Evolutionary conservation across 1,139 yeast genomes (phyloP).

Genomic region (Meyerozyma carpophila): DNA sequence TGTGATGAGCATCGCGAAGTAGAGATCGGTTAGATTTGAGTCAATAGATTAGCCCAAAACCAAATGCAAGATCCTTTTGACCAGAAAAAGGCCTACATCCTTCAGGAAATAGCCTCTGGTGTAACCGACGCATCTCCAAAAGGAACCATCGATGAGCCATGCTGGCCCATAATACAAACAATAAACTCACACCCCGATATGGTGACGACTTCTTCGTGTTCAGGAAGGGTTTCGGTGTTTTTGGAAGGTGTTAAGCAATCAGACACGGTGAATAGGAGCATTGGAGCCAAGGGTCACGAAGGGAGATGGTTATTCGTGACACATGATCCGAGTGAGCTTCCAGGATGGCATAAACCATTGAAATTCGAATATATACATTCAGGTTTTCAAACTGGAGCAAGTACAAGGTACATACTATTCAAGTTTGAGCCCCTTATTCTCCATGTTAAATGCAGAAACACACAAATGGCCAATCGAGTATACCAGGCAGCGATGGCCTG

Average conservation of each 20-base stretch:
- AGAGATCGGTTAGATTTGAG: neutral
- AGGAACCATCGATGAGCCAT: conserved; percentile 69
- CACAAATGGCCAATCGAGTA: conserved; percentile 51
- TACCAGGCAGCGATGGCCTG: conserved; percentile 73
- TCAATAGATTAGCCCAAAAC: neutral
- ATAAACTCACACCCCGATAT: conserved; percentile 60
- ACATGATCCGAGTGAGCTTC: conserved; percentile 51
- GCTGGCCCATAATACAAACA: conserved; percentile 64
- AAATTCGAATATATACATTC: conserved; percentile 18
- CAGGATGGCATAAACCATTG: conserved; percentile 43
- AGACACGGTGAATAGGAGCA: conserved; percentile 25
- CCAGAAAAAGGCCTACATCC: conserved; percentile 59
- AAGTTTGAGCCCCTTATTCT: conserved; percentile 82
- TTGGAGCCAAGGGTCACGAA: conserved; percentile 83
- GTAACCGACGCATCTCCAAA: conserved; percentile 71
- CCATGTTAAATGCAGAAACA: conserved; percentile 73
- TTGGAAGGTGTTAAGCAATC: conserved; percentile 52
- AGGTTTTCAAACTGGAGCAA: conserved; percentile 5
- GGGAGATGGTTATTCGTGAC: conserved; percentile 84
- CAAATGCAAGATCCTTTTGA: conserved; percentile 51
- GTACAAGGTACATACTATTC: conserved; percentile 55
- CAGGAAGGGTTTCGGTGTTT: conserved; percentile 81
- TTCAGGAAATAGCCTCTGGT: conserved; percentile 47
- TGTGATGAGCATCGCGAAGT: neutral
- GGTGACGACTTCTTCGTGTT: conserved; percentile 86